phyloP scores from a whole-genome alignment of 768 basidiomycete species.

The Myochromella boudieri region DNA sequence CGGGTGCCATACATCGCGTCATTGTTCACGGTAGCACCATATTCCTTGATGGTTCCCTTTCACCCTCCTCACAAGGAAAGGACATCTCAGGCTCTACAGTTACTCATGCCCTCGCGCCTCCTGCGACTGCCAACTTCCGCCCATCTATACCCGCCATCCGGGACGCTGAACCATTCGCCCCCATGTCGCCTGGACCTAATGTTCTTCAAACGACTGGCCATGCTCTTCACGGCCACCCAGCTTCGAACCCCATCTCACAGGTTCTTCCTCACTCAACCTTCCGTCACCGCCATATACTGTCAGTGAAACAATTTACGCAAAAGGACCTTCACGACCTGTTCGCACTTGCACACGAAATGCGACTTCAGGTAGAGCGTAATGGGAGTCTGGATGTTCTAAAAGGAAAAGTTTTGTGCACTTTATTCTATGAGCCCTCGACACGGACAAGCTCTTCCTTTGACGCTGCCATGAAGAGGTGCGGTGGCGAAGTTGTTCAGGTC shows the following conservation, averaged over 20 bases:
- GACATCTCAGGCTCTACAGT: slow-evolving; percentile 70
- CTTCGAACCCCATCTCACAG: slow-evolving; percentile 43
- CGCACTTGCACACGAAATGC: slow-evolving; percentile 95
- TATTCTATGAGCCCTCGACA: slow-evolving; percentile 98
- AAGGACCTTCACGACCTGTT: slow-evolving; percentile 93
- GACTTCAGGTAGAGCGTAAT: slow-evolving; percentile 89
- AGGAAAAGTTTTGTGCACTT: slow-evolving; percentile 85
- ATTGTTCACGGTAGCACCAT: slow-evolving; percentile 87
- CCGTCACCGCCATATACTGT: slow-evolving; percentile 90
- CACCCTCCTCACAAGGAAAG: slow-evolving; percentile 57
- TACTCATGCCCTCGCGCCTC: slow-evolving; percentile 31
- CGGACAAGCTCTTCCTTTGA: slow-evolving; percentile 96
- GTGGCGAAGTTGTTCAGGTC: slow-evolving; percentile 91
- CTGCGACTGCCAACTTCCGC: slow-evolving; percentile 4
- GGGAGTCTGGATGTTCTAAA: slow-evolving; percentile 86
- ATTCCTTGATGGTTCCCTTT: slow-evolving; percentile 82
- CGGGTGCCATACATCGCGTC: slow-evolving; percentile 87
- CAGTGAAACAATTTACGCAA: slow-evolving; percentile 90
- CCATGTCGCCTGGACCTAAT: slow-evolving; percentile 25
- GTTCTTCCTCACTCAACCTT: slow-evolving; percentile 78
- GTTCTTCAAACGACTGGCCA: slow-evolving; percentile 21
- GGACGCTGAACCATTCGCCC: slow-evolving; percentile 24
- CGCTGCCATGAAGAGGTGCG: slow-evolving; percentile 97
- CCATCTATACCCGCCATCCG: slow-evolving; percentile 29
- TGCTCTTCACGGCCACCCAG: slow-evolving; percentile 29